Conservation (phyloP, 2,329 filamentous ascomycete species). For the Teratosphaeria gauchensis region DNA sequence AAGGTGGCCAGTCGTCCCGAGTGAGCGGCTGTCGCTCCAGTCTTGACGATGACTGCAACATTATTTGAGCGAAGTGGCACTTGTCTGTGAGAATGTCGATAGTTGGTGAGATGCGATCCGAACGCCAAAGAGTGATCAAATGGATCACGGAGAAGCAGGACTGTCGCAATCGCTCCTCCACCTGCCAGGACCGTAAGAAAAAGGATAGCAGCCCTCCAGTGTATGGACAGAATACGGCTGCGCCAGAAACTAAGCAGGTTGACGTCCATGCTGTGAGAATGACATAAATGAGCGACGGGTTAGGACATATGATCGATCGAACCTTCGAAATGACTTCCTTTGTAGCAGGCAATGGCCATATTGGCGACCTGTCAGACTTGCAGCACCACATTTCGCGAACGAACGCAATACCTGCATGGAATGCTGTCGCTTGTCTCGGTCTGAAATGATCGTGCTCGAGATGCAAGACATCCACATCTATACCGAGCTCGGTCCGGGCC, state of each 20-base stretch:
- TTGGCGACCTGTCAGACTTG: too few relatives aligned
- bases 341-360: too few relatives aligned
- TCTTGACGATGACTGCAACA: conserved; percentile 46
- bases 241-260: background rate
- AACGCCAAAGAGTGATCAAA: background rate
- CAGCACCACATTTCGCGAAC: too few relatives aligned
- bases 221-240: background rate
- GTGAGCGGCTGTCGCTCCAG: conserved; percentile 45
- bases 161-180: background rate
- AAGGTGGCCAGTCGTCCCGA: conserved; percentile 42
- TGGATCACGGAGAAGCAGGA: background rate
- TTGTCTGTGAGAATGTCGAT: background rate
- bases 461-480: background rate
- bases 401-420: too few relatives aligned
- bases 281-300: background rate
- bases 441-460: background rate
- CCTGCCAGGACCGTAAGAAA: background rate
- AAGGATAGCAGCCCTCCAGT: background rate
- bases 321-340: background rate
- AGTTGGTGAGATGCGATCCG: background rate
- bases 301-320: background rate
- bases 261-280: background rate
- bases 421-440: background rate
- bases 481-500: background rate
- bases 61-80: background rate